phyloP scores from a whole-genome alignment of 169 alveolate species.

The Plasmodium blacklocki region DNA sequence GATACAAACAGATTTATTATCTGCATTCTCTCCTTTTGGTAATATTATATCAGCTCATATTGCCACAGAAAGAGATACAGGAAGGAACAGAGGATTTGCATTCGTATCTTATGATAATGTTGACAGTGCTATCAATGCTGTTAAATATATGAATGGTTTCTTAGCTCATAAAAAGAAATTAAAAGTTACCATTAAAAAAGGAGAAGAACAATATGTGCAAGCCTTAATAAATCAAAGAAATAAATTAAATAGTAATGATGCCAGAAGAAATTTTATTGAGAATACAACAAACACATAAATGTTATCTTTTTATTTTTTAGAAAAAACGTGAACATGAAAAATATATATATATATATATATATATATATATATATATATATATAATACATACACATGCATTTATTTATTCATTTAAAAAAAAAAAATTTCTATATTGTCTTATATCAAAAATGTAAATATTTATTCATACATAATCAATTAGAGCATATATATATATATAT shows the following conservation, averaged over 20 bases:
- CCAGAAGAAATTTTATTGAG: constrained; percentile 36
- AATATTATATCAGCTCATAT: constrained; percentile 91
- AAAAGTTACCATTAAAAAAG: constrained; percentile 91
- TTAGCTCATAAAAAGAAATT: constrained; percentile 89
- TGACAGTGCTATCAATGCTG: constrained; percentile 92
- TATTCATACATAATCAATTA: too few relatives aligned
- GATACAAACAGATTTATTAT: constrained; percentile 89
- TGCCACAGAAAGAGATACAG: constrained; percentile 91
- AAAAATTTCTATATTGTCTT: neutral
- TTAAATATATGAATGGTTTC: constrained; percentile 92
- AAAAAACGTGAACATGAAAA: too few relatives aligned
- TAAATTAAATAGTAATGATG: constrained; percentile 26
- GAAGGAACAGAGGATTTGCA: constrained; percentile 93
- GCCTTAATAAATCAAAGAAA: constrained; percentile 56
- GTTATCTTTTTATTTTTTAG: neutral
- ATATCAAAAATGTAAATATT: too few relatives aligned
- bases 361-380: too few relatives aligned
- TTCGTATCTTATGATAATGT: constrained; percentile 92
- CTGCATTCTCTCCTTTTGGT: constrained; percentile 91
- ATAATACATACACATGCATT: too few relatives aligned
- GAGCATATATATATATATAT: too few relatives aligned
- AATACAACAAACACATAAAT: constrained; percentile 14
- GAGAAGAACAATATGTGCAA: constrained; percentile 85
- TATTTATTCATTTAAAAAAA: too few relatives aligned
- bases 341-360: too few relatives aligned